Conservation (phyloP, 1,139 yeast species). For the Scheffersomyces titani region DNA sequence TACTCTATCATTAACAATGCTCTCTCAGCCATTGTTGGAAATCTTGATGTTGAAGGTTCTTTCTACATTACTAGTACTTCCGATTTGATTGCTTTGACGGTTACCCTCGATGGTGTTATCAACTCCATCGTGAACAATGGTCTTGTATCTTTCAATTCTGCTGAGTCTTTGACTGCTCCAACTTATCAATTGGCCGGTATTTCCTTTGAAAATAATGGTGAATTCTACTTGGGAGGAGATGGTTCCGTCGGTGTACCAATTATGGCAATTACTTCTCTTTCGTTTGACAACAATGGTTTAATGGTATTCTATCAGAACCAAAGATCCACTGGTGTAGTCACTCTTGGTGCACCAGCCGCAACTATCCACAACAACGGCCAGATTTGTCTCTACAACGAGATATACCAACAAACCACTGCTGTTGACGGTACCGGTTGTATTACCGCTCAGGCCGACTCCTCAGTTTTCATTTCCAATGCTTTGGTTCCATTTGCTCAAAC, state of each 20-base stretch:
- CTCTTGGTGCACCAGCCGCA: conserved; percentile 7
- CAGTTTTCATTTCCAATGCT: conserved; percentile 8
- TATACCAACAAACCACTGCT: conserved; percentile 12
- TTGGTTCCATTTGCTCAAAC: conserved; percentile 7
- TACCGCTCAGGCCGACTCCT: conserved; percentile 8
- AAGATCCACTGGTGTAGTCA: conserved; percentile 9
- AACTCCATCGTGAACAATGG: conserved; percentile 12
- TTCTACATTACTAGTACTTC: conserved; percentile 12
- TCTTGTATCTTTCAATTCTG: conserved; percentile 10
- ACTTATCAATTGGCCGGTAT: conserved; percentile 8
- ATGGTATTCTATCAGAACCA: conserved; percentile 10
- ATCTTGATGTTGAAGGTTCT: conserved; percentile 10
- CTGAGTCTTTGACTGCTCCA: conserved; percentile 8
- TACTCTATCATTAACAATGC: conserved; percentile 15
- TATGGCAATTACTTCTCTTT: conserved; percentile 9
- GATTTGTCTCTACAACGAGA: conserved; percentile 14
- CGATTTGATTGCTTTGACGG: conserved; percentile 8
- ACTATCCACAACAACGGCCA: conserved; percentile 12
- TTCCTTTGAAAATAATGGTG: conserved; percentile 12
- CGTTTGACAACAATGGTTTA: conserved; percentile 15
- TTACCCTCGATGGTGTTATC: conserved; percentile 8
- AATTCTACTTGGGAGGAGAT: conserved; percentile 11
- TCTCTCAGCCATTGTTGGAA: conserved; percentile 9
- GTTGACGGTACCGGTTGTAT: conserved; percentile 17
- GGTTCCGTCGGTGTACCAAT: conserved; percentile 10